A percentile compares a stretch with the other conserved stretches of the same genome.
Conservation (phyloP, 23 red algal genomes). For the Chondrus crispus region DNA sequence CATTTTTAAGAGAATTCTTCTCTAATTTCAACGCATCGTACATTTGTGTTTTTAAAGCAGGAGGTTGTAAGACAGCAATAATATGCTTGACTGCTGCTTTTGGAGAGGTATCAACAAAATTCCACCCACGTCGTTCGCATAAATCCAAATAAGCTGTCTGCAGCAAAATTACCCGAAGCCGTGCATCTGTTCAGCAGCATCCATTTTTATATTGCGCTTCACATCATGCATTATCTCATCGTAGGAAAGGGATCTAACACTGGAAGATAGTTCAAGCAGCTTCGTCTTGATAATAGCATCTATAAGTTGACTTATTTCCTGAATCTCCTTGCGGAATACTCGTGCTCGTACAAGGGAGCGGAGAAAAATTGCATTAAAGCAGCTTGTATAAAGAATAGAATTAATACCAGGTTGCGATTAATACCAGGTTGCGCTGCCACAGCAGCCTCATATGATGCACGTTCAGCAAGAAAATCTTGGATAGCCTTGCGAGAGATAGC, state of each 20-base stretch:
- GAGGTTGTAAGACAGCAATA: background rate
- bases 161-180: background rate
- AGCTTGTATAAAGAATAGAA: background rate
- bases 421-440: background rate
- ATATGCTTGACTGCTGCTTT: slow-evolving; percentile 7
- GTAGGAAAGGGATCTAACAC: background rate
- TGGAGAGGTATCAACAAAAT: background rate
- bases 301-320: background rate
- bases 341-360: background rate
- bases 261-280: background rate
- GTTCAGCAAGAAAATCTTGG: slow-evolving; percentile 38
- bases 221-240: background rate
- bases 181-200: background rate
- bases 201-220: background rate
- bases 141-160: background rate
- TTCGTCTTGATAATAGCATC: background rate
- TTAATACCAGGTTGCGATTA: too few species aligned
- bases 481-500: slow-evolving; percentile 20
- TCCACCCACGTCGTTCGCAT: background rate
- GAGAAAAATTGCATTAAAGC: slow-evolving; percentile 14
- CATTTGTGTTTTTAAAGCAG: background rate
- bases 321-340: background rate
- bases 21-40: background rate
- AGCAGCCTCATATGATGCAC: slow-evolving; percentile 15
- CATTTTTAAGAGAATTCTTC: background rate